phyloP scores from a whole-genome alignment of 2,329 filamentous ascomycete species.

The Talaromyces sp. region DNA sequence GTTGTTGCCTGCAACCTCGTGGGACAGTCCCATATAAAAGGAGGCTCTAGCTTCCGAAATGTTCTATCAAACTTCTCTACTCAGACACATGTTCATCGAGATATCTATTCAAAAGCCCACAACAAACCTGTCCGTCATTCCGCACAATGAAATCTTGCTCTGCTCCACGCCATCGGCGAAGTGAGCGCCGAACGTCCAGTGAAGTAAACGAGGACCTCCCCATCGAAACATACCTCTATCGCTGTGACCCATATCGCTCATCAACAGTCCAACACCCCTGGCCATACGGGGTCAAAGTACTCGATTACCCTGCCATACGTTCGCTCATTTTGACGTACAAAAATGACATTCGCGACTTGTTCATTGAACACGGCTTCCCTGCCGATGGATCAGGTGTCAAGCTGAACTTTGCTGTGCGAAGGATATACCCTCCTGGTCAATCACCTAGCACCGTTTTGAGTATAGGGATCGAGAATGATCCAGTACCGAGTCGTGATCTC shows the following conservation, averaged over 20 bases:
- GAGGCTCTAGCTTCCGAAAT: not conserved
- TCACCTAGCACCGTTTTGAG: not conserved
- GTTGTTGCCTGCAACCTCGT: constrained; percentile 2
- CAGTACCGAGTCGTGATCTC: not conserved
- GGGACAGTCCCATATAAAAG: not conserved
- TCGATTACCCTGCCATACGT: not conserved
- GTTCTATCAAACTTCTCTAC: not conserved
- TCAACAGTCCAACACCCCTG: not conserved
- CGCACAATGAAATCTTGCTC: not conserved
- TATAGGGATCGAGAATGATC: not conserved
- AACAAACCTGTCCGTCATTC: not conserved
- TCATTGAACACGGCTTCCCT: not conserved
- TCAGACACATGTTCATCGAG: not conserved
- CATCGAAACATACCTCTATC: not conserved
- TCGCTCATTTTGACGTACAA: not conserved
- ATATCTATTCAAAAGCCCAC: not conserved
- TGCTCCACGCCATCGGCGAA: not conserved
- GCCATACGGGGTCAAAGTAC: not conserved
- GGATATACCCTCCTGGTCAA: not conserved
- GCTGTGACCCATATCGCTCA: constrained; percentile 2
- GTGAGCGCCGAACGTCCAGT: not conserved
- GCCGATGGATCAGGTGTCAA: not conserved
- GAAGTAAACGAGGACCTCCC: not conserved
- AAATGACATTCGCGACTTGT: not conserved
- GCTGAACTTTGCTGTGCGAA: not conserved